Evolutionary conservation across 2,329 filamentous ascomycete species (phyloP).

Genomic region (Stagonosporopsis vannaccii): DNA sequence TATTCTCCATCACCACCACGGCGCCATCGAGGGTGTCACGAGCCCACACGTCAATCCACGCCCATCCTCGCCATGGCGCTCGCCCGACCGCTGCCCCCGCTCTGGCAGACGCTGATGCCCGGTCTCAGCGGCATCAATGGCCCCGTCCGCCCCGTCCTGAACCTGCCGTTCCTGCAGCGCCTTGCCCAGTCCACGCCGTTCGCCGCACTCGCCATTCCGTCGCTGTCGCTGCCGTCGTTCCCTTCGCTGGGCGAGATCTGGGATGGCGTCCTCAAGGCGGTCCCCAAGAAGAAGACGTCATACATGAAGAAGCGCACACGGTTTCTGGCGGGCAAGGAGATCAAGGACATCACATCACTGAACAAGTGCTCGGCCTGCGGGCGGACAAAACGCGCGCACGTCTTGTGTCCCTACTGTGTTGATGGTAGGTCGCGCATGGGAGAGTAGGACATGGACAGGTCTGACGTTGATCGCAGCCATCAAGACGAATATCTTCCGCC

Average conservation of each 20-base stretch:
- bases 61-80: conserved; percentile 43
- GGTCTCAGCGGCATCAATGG: conserved; percentile 53
- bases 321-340: conserved; percentile 92
- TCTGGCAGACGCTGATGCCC: conserved; percentile 63
- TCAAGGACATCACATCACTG: conserved; percentile 87
- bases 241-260: conserved; percentile 77
- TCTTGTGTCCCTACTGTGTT: conserved; percentile 87
- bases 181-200: conserved; percentile 67
- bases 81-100: conserved; percentile 51
- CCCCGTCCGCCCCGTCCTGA: conserved; percentile 49
- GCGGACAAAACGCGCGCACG: conserved; percentile 83
- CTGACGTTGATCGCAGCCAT: conserved; percentile 32
- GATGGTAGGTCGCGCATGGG: conserved; percentile 65
- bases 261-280: conserved; percentile 89
- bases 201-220: conserved; percentile 56
- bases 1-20: conserved; percentile 40
- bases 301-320: conserved; percentile 93
- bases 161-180: conserved; percentile 53
- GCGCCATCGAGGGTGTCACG: conserved; percentile 17
- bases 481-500: conserved; percentile 45
- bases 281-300: conserved; percentile 98
- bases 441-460: neutral
- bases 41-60: conserved; percentile 11
- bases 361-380: conserved; percentile 93
- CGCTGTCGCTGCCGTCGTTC: conserved; percentile 53